Conservation (phyloP, 768 basidiomycete species). For the Lentinula aciculospora region DNA sequence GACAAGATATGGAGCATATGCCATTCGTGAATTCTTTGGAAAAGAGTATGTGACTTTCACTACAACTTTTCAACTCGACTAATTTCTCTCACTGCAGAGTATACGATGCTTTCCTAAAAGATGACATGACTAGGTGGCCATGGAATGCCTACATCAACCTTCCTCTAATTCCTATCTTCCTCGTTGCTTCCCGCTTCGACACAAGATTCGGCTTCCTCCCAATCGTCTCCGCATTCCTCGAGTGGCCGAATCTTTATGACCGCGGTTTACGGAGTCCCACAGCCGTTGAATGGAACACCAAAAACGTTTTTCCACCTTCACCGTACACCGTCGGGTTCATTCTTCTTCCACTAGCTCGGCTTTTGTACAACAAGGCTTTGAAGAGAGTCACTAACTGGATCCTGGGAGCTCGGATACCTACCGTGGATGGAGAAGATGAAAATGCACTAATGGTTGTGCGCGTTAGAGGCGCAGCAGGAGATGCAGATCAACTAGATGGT, state of each 20-base stretch:
- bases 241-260: slow-evolving; percentile 34
- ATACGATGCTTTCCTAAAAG: slow-evolving; percentile 58
- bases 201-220: slow-evolving; percentile 24
- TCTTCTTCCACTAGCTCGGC: slow-evolving; percentile 41
- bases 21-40: slow-evolving; percentile 65
- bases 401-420: slow-evolving; percentile 28
- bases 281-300: slow-evolving; percentile 13
- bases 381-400: slow-evolving; percentile 35
- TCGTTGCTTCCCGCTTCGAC: slow-evolving; percentile 58
- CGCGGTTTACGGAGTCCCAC: neutral
- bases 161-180: slow-evolving; percentile 61
- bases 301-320: slow-evolving; percentile 49
- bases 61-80: neutral
- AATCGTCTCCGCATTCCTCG: slow-evolving; percentile 39
- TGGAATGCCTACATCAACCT: slow-evolving; percentile 74
- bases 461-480: slow-evolving; percentile 18
- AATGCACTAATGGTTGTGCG: slow-evolving; percentile 21
- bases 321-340: slow-evolving; percentile 52
- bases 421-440: slow-evolving; percentile 19
- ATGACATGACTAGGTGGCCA: slow-evolving; percentile 70
- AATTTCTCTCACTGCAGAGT: slow-evolving; percentile 31
- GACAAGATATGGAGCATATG: slow-evolving; percentile 70
- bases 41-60: slow-evolving; percentile 39
- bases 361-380: slow-evolving; percentile 37
- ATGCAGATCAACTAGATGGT: slow-evolving; percentile 10